Base-by-base conservation (phyloP, 768 basidiomycete species). In the Scleroderma citrinum region DNA sequence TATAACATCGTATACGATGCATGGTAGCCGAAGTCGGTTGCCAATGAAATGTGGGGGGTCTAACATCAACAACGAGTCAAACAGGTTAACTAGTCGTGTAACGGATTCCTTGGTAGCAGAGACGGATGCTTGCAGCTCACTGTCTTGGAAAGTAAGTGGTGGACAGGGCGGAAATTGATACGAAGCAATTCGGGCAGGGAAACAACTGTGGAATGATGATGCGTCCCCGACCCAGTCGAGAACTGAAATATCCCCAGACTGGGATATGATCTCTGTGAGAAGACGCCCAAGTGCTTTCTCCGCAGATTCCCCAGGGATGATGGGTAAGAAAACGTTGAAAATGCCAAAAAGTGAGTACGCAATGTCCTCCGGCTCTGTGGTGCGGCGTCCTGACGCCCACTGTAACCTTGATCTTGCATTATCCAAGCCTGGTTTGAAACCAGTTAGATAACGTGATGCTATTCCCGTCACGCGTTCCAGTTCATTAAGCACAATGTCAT, bases 301-400 rank as follows among this genome's bases (percentile, higher is more conserved):
- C 6, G 14, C 42, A 2, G 14, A n/a, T 30, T 49, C 46, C 13
- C 47, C 47, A 30, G 46, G 49, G 23, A 29, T 19, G 14, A 57
- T 42, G 4, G 53, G 47, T 14, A 50, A 20, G 43, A 17, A 32
- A 32, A 17, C 20, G 30, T 5, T 44, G 43, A 52, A 49, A 13
- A 52, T 32, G 6, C 39, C 50, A 16, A 52, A 24, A 14, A 56
- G 35, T 4, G 46, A 35, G 12, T 35, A 35, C n/a, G 34, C 34
- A 37, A 26, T 54, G 51, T 29, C 49, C 46, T 13, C 34, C 12
- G n/a, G n/a, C 34, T 14, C 34, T 14, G 34, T 35, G 12, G 34
- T 35, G n/a, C n/a, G 34, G n/a, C 34, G 34, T 14, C 34, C 34
- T 5, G n/a, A 13, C 13, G 34, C 34, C 34, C 34, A 35, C 12